Base-by-base conservation (phyloP, 768 basidiomycete genomes). In the Daedaleopsis sinensis region DNA sequence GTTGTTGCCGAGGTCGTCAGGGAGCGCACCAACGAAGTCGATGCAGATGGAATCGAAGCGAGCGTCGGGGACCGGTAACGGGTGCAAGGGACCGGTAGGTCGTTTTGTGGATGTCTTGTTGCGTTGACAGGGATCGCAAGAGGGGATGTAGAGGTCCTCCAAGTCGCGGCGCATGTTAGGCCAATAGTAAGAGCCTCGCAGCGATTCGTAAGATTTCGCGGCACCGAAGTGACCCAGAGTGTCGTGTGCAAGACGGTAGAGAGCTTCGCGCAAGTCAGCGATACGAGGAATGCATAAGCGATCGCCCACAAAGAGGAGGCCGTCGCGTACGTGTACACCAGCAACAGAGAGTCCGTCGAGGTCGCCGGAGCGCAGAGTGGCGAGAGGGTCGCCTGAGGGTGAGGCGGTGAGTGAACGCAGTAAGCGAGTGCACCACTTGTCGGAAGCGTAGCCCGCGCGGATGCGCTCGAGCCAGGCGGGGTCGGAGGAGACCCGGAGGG, bases 151-250 rank as follows among this genome's bases (percentile, higher is more conserved):
- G 16, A 66, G 36, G 0, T 49, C 10, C 54, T 74, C 73, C 0
- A 79, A 63, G 35, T 75, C 56, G 0, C 32, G 35, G 0, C 73
- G 59, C 77, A 79, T 79, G 35, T 73, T 68, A 63, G 55, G 65
- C 70, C 62, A 52, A 68, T 68, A 63, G 46, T 66, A 63, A 11
- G 35, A 36, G 24, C 27, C 7, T 10, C 67, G 51, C 0, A 72
- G 39, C 1, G 55, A 42, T 1, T 59, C 61, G 38, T 70, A 64
- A 8, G 65, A 66, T 59, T 72, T 73, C 36, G 58, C 59, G 1
- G 36, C 5, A 1, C 71, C 68, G 21, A 68, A 66, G 46, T 71
- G 70, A 1, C 70, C 68, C 4, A 32, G 3, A 32, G 27, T 32
- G 27, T 32, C 27, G 7, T 32, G 27, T 7, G 7, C 7, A 7